Conservation (phyloP, 164 flowering plant genomes). For the Stephania japonica region DNA sequence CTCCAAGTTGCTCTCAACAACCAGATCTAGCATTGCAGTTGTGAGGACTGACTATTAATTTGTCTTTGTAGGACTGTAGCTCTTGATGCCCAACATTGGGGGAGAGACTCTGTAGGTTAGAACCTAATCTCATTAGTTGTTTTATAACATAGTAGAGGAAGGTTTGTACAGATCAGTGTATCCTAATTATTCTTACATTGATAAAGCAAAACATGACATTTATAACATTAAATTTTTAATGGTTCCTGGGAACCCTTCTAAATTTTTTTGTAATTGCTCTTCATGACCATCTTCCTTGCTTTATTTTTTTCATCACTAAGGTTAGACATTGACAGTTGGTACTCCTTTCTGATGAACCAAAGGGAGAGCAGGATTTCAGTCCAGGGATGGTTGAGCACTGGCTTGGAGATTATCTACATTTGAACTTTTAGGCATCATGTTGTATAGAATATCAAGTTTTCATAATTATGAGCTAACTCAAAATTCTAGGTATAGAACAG, state of each 20-base stretch:
- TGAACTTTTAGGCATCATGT: no score
- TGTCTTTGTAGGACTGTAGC: background rate
- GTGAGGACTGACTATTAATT: conserved; percentile 21
- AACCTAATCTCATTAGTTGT: background rate
- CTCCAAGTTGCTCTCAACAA: conserved; percentile 35
- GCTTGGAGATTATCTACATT: no score
- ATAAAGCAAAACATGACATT: background rate
- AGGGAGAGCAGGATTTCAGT: no score
- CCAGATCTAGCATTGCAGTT: conserved; percentile 73
- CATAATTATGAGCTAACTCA: no score
- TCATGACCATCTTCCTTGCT: background rate
- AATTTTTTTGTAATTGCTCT: background rate
- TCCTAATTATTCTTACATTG: conserved; percentile 1
- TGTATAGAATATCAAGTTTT: no score
- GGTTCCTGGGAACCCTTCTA: background rate
- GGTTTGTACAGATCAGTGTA: conserved; percentile 1
- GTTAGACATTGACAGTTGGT: no score
- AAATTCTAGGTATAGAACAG: no score
- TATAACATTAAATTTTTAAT: background rate
- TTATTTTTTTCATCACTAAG: no score
- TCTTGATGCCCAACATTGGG: background rate
- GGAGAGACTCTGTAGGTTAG: background rate
- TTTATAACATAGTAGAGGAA: background rate
- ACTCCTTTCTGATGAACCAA: no score
- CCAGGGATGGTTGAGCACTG: no score